These are phyloP conservation scores for Ganoderma resinaceum DNA, from an alignment of 1,284 basidiomycete genomes.

Conservation along the genomic window DNA sequence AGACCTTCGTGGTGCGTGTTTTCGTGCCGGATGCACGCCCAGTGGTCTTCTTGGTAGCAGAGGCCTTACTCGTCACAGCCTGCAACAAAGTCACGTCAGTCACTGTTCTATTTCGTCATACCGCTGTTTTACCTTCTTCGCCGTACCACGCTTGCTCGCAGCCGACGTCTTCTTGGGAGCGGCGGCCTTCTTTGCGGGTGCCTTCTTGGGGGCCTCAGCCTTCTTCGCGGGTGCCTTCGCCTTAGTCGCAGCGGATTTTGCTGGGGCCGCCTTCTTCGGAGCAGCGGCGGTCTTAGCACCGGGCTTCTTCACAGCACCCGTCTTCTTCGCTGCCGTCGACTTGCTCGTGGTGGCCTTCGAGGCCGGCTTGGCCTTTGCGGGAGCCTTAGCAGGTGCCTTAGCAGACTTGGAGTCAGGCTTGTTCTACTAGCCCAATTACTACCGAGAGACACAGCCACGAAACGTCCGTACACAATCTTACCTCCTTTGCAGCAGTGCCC, in stretches of 20 bases:
- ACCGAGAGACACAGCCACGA: conserved; percentile 23
- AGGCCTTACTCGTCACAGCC: conserved; percentile 56
- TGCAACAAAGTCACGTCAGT: conserved; percentile 32
- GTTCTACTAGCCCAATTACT: conserved; percentile 50
- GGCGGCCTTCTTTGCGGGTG: conserved; percentile 52
- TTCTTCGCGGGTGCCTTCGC: conserved; percentile 36
- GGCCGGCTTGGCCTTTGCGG: conserved; percentile 35
- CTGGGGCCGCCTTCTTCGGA: conserved; percentile 30
- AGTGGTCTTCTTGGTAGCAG: conserved; percentile 43
- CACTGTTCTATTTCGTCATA: not conserved
- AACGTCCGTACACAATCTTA: conserved; percentile 38
- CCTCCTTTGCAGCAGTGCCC: conserved; percentile 71
- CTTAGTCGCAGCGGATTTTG: conserved; percentile 30
- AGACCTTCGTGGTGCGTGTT: conserved; percentile 34
- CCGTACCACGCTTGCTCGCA: conserved; percentile 54
- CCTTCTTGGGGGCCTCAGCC: conserved; percentile 40
- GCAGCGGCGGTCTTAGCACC: conserved; percentile 36
- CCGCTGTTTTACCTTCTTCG: conserved; percentile 56
- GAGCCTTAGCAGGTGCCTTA: conserved; percentile 36
- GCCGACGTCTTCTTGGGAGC: conserved; percentile 57
- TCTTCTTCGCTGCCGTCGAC: conserved; percentile 34
- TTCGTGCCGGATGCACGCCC: conserved; percentile 39
- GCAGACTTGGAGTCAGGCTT: conserved; percentile 54
- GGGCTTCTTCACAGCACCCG: conserved; percentile 34
- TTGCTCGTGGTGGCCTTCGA: conserved; percentile 35